Conservation (phyloP, 441 rosid species). For the Adansonia gregorii region DNA sequence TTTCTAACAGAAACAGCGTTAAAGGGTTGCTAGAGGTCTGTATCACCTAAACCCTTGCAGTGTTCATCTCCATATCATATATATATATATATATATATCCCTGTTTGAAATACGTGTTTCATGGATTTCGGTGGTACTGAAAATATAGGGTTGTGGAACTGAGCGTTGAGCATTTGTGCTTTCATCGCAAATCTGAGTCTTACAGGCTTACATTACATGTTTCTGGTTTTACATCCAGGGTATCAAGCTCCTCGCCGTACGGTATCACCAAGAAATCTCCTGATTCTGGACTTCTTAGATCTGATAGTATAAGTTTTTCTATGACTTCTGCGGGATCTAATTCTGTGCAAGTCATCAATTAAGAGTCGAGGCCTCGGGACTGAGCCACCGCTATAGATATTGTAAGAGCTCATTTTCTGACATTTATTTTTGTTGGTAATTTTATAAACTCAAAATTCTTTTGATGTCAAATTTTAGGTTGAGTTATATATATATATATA, state of each 20-base stretch:
- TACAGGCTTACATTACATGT: background rate
- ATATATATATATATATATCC: background rate
- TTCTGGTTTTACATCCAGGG: slow-evolving; percentile 40
- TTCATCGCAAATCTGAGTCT: background rate
- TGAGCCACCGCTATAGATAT: background rate
- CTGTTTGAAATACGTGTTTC: background rate
- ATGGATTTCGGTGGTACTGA: background rate
- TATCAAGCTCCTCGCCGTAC: slow-evolving; percentile 46
- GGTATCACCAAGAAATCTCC: slow-evolving; percentile 43
- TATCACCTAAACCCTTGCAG: background rate
- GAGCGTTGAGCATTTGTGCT: background rate
- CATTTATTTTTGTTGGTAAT: background rate
- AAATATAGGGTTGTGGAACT: background rate
- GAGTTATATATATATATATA: background rate
- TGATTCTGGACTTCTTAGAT: slow-evolving; percentile 9
- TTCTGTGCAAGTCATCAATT: slow-evolving; percentile 31
- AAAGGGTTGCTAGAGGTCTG: background rate
- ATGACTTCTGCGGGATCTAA: slow-evolving; percentile 45
- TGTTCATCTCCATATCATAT: background rate
- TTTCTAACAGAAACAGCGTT: background rate
- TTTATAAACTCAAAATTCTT: slow-evolving; percentile 11
- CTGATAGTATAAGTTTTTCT: slow-evolving; percentile 47
- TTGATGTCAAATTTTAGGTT: background rate
- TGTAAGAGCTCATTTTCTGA: background rate
- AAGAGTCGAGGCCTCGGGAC: background rate